These are phyloP conservation scores for Phellinidium pouzarii DNA, from an alignment of 1,284 basidiomycete species.

Conservation along the genomic window DNA sequence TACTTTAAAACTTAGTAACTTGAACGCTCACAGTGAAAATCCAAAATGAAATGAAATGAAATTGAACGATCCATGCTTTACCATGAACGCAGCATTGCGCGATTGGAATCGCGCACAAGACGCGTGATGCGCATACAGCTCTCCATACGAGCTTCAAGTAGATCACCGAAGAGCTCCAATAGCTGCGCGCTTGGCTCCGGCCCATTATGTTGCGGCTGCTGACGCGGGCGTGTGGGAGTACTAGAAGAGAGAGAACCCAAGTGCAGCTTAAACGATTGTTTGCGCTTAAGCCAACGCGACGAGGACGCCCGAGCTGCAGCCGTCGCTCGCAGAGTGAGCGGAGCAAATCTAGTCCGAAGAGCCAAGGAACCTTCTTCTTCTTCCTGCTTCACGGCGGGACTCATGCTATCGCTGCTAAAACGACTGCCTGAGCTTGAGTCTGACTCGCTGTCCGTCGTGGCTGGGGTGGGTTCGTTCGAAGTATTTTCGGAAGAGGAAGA, in stretches of 20 bases:
- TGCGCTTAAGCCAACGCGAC: slow-evolving; percentile 36
- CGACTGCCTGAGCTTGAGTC: neutral
- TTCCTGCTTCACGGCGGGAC: slow-evolving; percentile 12
- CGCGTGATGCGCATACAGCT: slow-evolving; percentile 59
- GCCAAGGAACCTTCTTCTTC: slow-evolving; percentile 7
- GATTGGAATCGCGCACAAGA: slow-evolving; percentile 48
- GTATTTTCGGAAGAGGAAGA: slow-evolving; percentile 23
- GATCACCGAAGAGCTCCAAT: slow-evolving; percentile 59
- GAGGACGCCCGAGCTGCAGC: slow-evolving; percentile 25
- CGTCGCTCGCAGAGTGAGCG: slow-evolving; percentile 19
- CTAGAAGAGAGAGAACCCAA: slow-evolving; percentile 38
- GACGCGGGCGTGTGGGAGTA: slow-evolving; percentile 20
- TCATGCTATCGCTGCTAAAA: neutral
- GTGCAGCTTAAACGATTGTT: slow-evolving; percentile 41
- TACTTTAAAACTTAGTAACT: neutral
- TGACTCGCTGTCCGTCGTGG: slow-evolving; percentile 2
- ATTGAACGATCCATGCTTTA: neutral
- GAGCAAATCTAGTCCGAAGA: neutral
- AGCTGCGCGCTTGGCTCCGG: slow-evolving; percentile 44
- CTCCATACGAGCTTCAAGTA: slow-evolving; percentile 68
- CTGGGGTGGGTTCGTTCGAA: slow-evolving; percentile 19
- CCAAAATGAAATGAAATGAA: neutral
- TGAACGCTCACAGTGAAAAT: neutral
- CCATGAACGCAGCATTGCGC: slow-evolving; percentile 18
- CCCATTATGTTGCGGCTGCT: neutral